Evolutionary conservation across 441 rosid genomes (phyloP), one percentile per base, ranked within the genome.

Genomic region (Manihot esculenta): DNA sequence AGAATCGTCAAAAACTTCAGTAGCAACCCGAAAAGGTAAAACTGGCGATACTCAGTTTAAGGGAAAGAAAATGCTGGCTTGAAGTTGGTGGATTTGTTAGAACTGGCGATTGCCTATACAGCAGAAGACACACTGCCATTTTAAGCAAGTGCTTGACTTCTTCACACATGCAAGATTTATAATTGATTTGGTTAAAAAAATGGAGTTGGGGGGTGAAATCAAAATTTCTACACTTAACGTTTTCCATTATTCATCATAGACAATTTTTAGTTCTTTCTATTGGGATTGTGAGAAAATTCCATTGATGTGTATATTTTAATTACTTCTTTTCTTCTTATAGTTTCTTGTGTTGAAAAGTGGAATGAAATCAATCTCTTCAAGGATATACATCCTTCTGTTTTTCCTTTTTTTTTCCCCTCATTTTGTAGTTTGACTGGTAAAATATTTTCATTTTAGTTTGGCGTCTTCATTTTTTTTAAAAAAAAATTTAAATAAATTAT

Each of bases 61-160:
- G 81, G 93, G 92, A 72, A 91, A 88, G 84, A 86, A 79, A 84
- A 80, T 76, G 69, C 45, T 84, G 64, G 74, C 78, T 77, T 86
- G 68, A 84, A n/a, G 10, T 57, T 65, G 66, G 71, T 33, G 33
- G 64, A 64, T 56, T 42, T 59, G 55, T 23, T 26, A 70, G n/a
- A 70, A 67, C 48, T 44, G 61, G 66, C 21, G 27, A 63, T 38
- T 49, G 59, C 70, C 70, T 74, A 55, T 69, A 70, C 70, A 57
- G 69, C 44, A 63, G 30, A 66, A 56, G 73, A 63, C 66, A 47
- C 55, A 38, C 77, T 64, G 66, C 64, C 56, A 57, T 69, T 18
- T 41, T 62, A 42, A 18, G 59, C 35, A 35, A 38, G 26, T 45
- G 62, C 72, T 55, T 61, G 64, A 67, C 45, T 65, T 64, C 64